Conservation (phyloP, 495 filamentous ascomycete species). For the Mytilinidion resinicola region DNA sequence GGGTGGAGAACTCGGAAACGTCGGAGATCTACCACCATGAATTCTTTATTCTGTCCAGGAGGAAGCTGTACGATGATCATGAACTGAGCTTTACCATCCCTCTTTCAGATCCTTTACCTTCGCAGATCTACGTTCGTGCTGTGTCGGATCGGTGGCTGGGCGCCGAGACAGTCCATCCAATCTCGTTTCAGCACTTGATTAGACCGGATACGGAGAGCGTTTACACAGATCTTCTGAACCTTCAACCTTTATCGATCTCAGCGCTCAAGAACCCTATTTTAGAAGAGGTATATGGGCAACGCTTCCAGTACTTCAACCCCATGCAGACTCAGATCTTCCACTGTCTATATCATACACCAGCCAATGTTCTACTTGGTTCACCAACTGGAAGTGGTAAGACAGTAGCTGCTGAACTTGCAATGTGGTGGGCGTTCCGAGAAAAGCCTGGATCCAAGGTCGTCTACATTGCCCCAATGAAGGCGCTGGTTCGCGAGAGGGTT, state of each 20-base stretch:
- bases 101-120: constrained; percentile 81
- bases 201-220: constrained; percentile 95
- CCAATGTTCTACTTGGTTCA: constrained; percentile 92
- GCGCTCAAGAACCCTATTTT: constrained; percentile 82
- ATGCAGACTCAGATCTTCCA: constrained; percentile 99
- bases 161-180: constrained; percentile 88
- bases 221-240: constrained; percentile 86
- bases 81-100: constrained; percentile 98
- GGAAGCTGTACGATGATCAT: constrained; percentile 87
- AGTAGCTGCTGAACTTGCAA: constrained; percentile 90
- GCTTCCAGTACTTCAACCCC: constrained; percentile 95
- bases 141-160: constrained; percentile 95
- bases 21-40: constrained; percentile 98
- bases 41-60: constrained; percentile 84
- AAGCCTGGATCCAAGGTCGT: constrained; percentile 95
- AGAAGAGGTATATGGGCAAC: constrained; percentile 79
- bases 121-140: constrained; percentile 90
- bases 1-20: constrained; percentile 98
- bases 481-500: constrained; percentile 91
- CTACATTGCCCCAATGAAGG: constrained; percentile 99
- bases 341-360: constrained; percentile 80
- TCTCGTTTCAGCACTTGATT: constrained; percentile 97
- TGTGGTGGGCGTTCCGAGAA: constrained; percentile 99
- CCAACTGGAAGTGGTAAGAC: constrained; percentile 98
- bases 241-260: constrained; percentile 83